phyloP scores from a whole-genome alignment of 1,139 yeast genomes.

The Debaryomyces fabryi region DNA sequence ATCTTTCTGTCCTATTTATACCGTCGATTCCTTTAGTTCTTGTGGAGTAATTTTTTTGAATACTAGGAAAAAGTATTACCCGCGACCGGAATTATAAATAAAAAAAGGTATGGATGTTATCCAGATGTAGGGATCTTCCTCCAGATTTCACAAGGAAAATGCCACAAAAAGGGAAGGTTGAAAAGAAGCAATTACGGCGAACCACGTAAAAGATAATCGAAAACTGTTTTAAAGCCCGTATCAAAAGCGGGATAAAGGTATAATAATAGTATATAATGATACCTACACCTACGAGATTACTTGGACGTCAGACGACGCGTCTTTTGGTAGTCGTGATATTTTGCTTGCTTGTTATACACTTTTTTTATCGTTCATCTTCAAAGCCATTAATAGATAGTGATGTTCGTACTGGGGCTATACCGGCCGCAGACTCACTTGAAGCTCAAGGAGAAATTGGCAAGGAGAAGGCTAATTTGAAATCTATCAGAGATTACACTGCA shows the following conservation, averaged over 20 bases:
- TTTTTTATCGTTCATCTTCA: not conserved
- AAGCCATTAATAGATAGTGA: too few species aligned
- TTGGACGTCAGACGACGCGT: conserved; percentile 2
- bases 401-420: too few species aligned
- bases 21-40: not conserved
- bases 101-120: not conserved
- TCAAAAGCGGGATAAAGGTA: not conserved
- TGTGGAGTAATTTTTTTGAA: conserved; percentile 1
- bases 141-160: not conserved
- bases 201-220: not conserved
- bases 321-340: not conserved
- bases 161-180: not conserved
- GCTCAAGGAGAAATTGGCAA: not conserved
- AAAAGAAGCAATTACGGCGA: not conserved
- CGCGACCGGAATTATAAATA: conserved; percentile 1
- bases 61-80: conserved; percentile 4
- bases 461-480: conserved; percentile 3
- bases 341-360: not conserved
- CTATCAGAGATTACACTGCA: conserved; percentile 32
- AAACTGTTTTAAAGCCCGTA: not conserved
- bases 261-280: not conserved
- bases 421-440: conserved; percentile 3
- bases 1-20: conserved; percentile 3
- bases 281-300: not conserved
- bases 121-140: not conserved